These are phyloP conservation scores for Penicillium oxalicum DNA, from an alignment of 2,329 filamentous ascomycete species.

Conservation along the genomic window DNA sequence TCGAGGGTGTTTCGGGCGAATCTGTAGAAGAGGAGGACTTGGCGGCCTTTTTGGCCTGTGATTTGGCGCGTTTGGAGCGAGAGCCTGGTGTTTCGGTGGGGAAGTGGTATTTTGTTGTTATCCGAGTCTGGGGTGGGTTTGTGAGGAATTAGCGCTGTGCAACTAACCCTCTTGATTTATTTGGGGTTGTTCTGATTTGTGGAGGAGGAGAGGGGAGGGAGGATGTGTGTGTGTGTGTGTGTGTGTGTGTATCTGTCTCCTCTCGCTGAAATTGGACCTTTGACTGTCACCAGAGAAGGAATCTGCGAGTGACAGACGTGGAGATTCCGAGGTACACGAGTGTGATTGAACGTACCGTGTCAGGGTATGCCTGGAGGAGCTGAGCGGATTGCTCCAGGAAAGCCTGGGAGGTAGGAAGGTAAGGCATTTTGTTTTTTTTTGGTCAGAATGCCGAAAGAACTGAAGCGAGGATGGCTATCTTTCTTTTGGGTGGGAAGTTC, in stretches of 20 bases:
- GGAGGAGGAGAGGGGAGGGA: constrained; percentile 1
- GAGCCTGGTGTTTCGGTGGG: constrained; percentile 23
- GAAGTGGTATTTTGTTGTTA: constrained; percentile 89
- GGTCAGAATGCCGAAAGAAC: too few relatives aligned
- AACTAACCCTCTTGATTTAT: constrained; percentile 1
- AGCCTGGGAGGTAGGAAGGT: constrained; percentile 74
- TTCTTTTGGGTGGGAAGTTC: too few relatives aligned
- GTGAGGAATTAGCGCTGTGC: not conserved
- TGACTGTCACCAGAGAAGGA: too few relatives aligned
- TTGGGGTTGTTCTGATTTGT: not conserved
- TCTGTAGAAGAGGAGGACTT: not conserved
- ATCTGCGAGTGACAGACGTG: too few relatives aligned
- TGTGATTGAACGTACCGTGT: constrained; percentile 55
- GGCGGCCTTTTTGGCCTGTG: constrained; percentile 26
- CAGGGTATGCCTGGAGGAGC: constrained; percentile 78
- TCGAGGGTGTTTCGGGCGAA: constrained; percentile 5
- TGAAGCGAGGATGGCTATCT: too few relatives aligned
- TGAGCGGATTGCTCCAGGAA: constrained; percentile 86
- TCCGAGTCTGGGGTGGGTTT: constrained; percentile 61
- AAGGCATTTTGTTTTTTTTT: constrained; percentile 55
- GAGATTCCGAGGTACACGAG: not conserved
- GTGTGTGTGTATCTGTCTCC: too few relatives aligned
- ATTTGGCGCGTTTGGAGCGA: constrained; percentile 21
- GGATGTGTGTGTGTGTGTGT: constrained; percentile 1
- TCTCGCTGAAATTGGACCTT: too few relatives aligned